phyloP scores from a whole-genome alignment of 768 basidiomycete species.

The Amanita subjunquillea region DNA sequence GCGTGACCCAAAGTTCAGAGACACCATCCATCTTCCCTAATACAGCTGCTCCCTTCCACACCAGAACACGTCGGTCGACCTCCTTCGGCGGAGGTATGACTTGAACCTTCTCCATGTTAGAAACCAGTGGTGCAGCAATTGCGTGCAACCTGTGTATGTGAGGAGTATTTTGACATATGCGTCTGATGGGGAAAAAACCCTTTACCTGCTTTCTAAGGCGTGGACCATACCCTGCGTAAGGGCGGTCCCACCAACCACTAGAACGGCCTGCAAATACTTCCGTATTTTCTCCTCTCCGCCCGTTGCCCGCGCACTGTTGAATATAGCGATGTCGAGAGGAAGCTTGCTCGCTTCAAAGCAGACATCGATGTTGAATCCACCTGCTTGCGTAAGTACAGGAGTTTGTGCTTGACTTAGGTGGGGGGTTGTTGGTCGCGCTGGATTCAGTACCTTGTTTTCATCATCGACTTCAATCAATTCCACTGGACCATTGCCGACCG shows the following conservation, averaged over 20 bases:
- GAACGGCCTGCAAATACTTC: constrained; percentile 79
- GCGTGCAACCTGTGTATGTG: constrained; percentile 50
- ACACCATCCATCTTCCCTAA: constrained; percentile 88
- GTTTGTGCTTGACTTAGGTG: constrained; percentile 12
- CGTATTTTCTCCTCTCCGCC: constrained; percentile 85
- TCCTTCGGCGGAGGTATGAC: constrained; percentile 94
- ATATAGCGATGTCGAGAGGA: constrained; percentile 87
- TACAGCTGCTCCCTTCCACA: constrained; percentile 93
- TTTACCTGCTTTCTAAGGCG: constrained; percentile 78
- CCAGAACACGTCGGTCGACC: constrained; percentile 80
- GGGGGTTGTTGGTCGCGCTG: constrained; percentile 13
- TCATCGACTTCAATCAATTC: constrained; percentile 42
- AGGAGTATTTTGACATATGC: neutral
- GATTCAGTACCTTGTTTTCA: constrained; percentile 25
- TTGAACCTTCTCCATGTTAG: constrained; percentile 79
- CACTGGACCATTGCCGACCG: constrained; percentile 19
- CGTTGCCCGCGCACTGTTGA: constrained; percentile 82
- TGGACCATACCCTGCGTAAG: constrained; percentile 75
- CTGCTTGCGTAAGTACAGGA: constrained; percentile 21
- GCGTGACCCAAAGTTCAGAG: constrained; percentile 82
- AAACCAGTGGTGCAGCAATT: constrained; percentile 73
- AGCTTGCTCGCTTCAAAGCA: constrained; percentile 81
- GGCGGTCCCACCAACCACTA: constrained; percentile 81
- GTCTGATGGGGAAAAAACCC: neutral
- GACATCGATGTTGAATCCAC: constrained; percentile 61